These are phyloP conservation scores for Trametes cingulata DNA, from an alignment of 768 basidiomycete genomes.

Conservation along the genomic window DNA sequence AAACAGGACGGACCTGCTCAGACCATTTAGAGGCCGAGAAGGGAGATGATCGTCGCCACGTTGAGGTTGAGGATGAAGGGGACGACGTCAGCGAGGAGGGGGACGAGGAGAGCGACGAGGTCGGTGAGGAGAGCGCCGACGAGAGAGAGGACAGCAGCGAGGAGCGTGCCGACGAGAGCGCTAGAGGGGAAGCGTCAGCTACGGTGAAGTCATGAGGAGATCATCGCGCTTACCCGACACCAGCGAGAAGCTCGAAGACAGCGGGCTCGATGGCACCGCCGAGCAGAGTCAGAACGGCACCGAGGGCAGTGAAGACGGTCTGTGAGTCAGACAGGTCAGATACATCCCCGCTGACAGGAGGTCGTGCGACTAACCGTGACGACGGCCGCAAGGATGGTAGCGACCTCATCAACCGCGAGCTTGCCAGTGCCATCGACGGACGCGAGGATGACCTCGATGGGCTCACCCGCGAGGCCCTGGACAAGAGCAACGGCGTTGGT, in stretches of 20 bases:
- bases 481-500: slow-evolving; percentile 27
- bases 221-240: slow-evolving; percentile 26
- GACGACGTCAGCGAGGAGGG: slow-evolving; percentile 24
- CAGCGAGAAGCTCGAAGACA: slow-evolving; percentile 25
- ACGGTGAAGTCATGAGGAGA: not conserved
- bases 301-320: slow-evolving; percentile 32
- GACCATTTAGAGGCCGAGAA: slow-evolving; percentile 27
- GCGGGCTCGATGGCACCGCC: slow-evolving; percentile 12
- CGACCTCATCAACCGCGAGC: slow-evolving; percentile 32
- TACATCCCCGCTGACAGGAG: too few relatives aligned
- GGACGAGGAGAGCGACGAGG: slow-evolving; percentile 27
- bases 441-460: slow-evolving; percentile 29
- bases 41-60: slow-evolving; percentile 23
- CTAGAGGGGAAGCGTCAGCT: slow-evolving; percentile 11
- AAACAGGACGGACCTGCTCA: slow-evolving; percentile 6
- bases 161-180: slow-evolving; percentile 26
- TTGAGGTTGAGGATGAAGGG: slow-evolving; percentile 28
- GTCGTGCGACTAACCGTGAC: slow-evolving; percentile 24
- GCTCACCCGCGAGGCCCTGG: slow-evolving; percentile 29
- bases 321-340: slow-evolving; percentile 10
- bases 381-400: slow-evolving; percentile 26
- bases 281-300: slow-evolving; percentile 26
- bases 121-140: slow-evolving; percentile 26
- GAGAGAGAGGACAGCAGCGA: slow-evolving; percentile 27
- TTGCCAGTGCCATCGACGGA: slow-evolving; percentile 23